Conservation (phyloP, 2,329 filamentous ascomycete genomes). For the Xylaria digitata region DNA sequence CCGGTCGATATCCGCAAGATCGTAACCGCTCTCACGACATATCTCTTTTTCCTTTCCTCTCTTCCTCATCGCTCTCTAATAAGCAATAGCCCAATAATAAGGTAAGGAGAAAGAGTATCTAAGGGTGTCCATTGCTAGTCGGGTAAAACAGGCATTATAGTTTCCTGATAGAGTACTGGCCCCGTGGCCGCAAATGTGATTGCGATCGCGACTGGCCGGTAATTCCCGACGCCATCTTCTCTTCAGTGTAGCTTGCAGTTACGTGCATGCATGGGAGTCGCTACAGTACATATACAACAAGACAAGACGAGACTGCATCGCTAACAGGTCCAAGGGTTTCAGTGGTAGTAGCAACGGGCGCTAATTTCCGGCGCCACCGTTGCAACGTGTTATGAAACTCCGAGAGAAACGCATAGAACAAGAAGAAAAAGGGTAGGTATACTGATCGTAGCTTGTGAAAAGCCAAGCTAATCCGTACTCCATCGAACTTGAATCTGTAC, state of each 20-base stretch:
- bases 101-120: not conserved
- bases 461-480: conserved; percentile 5
- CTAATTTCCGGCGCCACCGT: conserved; percentile 27
- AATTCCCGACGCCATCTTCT: conserved; percentile 14
- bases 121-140: conserved; percentile 17
- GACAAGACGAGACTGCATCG: conserved; percentile 17
- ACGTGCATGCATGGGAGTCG: conserved; percentile 28
- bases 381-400: conserved; percentile 25
- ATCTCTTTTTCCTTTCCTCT: not conserved
- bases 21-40: conserved; percentile 10
- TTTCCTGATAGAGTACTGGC: conserved; percentile 16
- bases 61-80: not conserved
- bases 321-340: conserved; percentile 22
- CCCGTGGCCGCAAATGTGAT: conserved; percentile 20
- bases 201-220: conserved; percentile 26
- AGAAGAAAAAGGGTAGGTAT: not conserved
- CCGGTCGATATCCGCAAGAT: conserved; percentile 23
- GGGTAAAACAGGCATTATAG: conserved; percentile 12
- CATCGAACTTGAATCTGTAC: not conserved
- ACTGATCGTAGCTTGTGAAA: conserved; percentile 3
- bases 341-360: conserved; percentile 19
- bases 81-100: conserved; percentile 1
- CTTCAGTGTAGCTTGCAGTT: conserved; percentile 8
- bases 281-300: conserved; percentile 20
- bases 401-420: not conserved